Evolutionary conservation across 1,139 yeast species (phyloP), one percentile per base, ranked within the genome.

Genomic region (Hyphopichia burtonii): DNA sequence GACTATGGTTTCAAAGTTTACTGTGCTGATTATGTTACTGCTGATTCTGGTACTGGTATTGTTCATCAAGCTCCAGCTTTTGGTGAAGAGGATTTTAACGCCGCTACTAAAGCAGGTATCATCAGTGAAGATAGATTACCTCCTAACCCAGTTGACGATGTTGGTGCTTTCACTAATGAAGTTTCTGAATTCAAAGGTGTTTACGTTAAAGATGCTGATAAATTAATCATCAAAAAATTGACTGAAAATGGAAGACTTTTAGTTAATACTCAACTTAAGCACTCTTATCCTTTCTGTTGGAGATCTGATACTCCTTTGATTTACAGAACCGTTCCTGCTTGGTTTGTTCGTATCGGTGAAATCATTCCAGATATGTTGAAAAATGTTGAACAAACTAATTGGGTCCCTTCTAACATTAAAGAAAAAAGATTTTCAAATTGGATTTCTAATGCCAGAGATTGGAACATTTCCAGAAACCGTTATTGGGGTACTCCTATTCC

Each of bases 401-500:
- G 99, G 99, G 98, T 93, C 53, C 99, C 99, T 48, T 73, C 74
- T 48, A 78, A 75, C 57, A 86, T 94, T 57, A 89, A 90, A 70
- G 97, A 90, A 56, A 94, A 94, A 68, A 82, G 99, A 68, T 93
- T 93, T 58, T 81, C 94, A 41, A 93, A 91, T 74, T 93, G 99
- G 99, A 87, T 93, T 64, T 88, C 93, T 53, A 91, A 91, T 58
- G 99, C 99, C 40, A 86, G 99, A 67, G 99, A 93, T 69, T 93
- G 99, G 99, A 93, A 93, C 64, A 80, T 93, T 51, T 90, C 97
- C 17, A 86, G 99, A 78, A 93, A 93, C 74, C 82, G 99, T 69
- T 93, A 93, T 70, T 93, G 99, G 99, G 99, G 99, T 74, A 93
- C 98, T 34, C 99, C 99, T 48, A 84, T 93, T 55, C 99, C 99